phyloP scores from a whole-genome alignment of 176 grass and related monocot species.

The Eragrostis nindensis region DNA sequence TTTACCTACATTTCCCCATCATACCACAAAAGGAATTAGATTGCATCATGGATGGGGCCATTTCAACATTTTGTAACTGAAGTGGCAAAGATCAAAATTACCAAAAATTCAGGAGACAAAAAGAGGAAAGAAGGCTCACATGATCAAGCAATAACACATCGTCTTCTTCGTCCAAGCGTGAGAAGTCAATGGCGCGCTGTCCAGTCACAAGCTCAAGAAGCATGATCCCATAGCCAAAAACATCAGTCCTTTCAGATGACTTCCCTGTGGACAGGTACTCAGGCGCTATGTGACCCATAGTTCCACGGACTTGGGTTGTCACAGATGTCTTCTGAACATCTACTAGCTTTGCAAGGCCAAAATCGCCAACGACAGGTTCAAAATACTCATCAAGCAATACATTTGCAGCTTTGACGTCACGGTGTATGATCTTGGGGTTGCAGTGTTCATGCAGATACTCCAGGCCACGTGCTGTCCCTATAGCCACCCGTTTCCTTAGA shows the following conservation, averaged over 20 bases:
- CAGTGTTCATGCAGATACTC: conserved; percentile 94
- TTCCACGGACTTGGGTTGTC: conserved; percentile 87
- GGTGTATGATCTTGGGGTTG: conserved; percentile 90
- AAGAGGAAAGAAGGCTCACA: conserved; percentile 41
- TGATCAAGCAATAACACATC: conserved; percentile 87
- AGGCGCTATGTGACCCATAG: conserved; percentile 93
- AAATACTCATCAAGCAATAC: conserved; percentile 85
- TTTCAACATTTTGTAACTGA: neutral
- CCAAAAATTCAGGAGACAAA: neutral
- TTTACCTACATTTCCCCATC: conserved; percentile 60
- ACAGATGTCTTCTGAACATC: conserved; percentile 91
- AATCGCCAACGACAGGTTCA: conserved; percentile 86
- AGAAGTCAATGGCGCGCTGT: conserved; percentile 84
- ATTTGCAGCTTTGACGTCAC: conserved; percentile 93
- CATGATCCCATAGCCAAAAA: conserved; percentile 95
- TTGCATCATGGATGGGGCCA: neutral
- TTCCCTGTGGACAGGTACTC: conserved; percentile 92
- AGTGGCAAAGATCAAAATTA: neutral
- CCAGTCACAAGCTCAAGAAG: conserved; percentile 91
- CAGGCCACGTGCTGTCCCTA: conserved; percentile 82
- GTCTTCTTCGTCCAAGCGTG: conserved; percentile 79
- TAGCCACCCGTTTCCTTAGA: conserved; percentile 71
- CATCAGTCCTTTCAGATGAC: conserved; percentile 79
- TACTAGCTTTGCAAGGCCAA: conserved; percentile 83
- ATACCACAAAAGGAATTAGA: neutral